phyloP scores from a whole-genome alignment of 1,139 yeast genomes.

The Sugiyamaella grinbergsii region DNA sequence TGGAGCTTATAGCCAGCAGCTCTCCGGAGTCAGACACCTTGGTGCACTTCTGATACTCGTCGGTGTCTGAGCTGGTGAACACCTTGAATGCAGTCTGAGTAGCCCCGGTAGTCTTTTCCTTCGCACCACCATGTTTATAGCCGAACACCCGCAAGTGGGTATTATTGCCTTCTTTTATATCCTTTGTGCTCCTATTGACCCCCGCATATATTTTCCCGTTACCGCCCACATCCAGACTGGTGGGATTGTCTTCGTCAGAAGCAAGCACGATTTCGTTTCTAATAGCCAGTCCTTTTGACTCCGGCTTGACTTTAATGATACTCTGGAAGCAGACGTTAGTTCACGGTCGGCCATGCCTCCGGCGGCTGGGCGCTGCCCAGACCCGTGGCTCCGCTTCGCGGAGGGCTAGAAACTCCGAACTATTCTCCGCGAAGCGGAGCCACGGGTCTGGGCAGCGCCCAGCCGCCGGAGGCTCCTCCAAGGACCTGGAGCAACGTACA shows the following conservation, averaged over 20 bases:
- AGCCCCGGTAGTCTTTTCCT: slow-evolving; percentile 18
- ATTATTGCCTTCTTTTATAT: slow-evolving; percentile 63
- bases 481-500: slow-evolving; percentile 30
- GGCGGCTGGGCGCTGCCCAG: slow-evolving; percentile 13
- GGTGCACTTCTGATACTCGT: slow-evolving; percentile 38
- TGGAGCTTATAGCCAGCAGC: slow-evolving; percentile 32
- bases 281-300: slow-evolving; percentile 22
- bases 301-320: slow-evolving; percentile 27
- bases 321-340: slow-evolving; percentile 23
- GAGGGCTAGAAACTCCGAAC: neutral
- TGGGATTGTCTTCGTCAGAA: slow-evolving; percentile 41
- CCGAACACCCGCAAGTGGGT: slow-evolving; percentile 71
- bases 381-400: slow-evolving; percentile 10
- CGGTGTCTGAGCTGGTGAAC: slow-evolving; percentile 25
- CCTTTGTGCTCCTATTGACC: slow-evolving; percentile 65
- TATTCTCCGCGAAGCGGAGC: too few relatives aligned
- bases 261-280: slow-evolving; percentile 32
- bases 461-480: neutral
- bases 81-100: slow-evolving; percentile 20
- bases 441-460: too few relatives aligned
- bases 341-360: slow-evolving; percentile 1
- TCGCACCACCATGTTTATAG: slow-evolving; percentile 37
- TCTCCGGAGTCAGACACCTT: slow-evolving; percentile 22
- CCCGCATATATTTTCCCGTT: slow-evolving; percentile 62
- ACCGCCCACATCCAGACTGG: slow-evolving; percentile 37